Conservation (phyloP, 768 basidiomycete species). For the Lyophyllum atratum region DNA sequence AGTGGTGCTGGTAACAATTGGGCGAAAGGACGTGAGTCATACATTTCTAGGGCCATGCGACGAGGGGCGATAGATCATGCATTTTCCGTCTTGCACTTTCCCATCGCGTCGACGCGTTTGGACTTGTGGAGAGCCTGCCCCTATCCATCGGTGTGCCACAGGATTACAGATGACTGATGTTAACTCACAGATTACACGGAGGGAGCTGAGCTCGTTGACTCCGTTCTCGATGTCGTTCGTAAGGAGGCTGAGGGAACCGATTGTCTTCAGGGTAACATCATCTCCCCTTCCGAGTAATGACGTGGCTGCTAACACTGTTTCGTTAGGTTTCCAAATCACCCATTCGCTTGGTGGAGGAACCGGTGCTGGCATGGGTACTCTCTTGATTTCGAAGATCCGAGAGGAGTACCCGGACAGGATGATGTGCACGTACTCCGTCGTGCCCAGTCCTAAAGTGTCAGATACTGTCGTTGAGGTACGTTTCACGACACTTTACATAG, state of each 20-base stretch:
- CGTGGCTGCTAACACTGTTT: slow-evolving; percentile 6
- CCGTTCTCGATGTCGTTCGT: slow-evolving; percentile 96
- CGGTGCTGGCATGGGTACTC: slow-evolving; percentile 99
- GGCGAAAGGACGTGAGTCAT: slow-evolving; percentile 95
- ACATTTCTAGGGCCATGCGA: not conserved
- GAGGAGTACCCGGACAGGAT: slow-evolving; percentile 99
- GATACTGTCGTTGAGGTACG: slow-evolving; percentile 95
- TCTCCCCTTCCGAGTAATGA: slow-evolving; percentile 3
- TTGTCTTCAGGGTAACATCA: slow-evolving; percentile 86
- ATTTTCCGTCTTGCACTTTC: not conserved
- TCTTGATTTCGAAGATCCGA: slow-evolving; percentile 97
- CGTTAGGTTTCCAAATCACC: slow-evolving; percentile 93
- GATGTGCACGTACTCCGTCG: slow-evolving; percentile 99
- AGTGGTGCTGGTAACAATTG: slow-evolving; percentile 99
- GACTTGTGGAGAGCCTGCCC: not conserved
- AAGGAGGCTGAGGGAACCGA: slow-evolving; percentile 99
- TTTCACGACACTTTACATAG: not conserved
- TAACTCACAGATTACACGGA: slow-evolving; percentile 74
- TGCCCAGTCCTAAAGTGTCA: slow-evolving; percentile 95
- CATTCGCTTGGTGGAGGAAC: slow-evolving; percentile 99
- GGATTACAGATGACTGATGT: not conserved
- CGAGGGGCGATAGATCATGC: not conserved
- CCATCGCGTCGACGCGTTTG: not conserved
- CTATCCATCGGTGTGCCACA: not conserved
- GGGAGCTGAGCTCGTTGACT: slow-evolving; percentile 98